phyloP scores from a whole-genome alignment of 371 early-diverging fungal species.

The Mortierella sp. region DNA sequence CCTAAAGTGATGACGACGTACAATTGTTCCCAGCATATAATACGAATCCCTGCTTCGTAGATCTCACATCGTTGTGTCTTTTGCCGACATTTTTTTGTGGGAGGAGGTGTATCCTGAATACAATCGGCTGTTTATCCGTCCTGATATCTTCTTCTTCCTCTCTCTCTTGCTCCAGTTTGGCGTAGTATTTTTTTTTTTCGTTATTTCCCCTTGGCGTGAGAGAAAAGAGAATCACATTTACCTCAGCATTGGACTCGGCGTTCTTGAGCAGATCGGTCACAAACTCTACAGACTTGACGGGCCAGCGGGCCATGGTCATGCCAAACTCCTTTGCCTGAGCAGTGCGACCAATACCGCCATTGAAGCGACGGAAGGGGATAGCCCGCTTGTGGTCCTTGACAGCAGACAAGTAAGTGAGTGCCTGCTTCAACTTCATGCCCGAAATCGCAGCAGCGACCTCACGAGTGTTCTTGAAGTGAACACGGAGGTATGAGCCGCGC shows the following conservation, averaged over 20 bases:
- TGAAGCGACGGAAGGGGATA: conserved; percentile 98
- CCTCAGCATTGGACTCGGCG: conserved; percentile 96
- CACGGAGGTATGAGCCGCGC: conserved; percentile 96
- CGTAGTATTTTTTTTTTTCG: no score
- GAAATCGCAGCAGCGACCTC: conserved; percentile 97
- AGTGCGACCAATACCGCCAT: conserved; percentile 98
- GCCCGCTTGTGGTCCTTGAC: conserved; percentile 97
- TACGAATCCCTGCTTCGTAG: no score
- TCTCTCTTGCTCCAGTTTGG: no score
- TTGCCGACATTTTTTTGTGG: no score
- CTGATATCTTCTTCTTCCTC: no score
- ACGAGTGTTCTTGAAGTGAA: conserved; percentile 99
- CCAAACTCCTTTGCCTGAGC: conserved; percentile 97
- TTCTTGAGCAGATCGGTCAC: conserved; percentile 96
- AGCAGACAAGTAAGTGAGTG: conserved; percentile 94
- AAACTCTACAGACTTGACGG: conserved; percentile 96
- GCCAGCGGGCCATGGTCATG: conserved; percentile 98
- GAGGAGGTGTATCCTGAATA: no score
- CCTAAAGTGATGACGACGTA: no score
- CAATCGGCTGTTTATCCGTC: no score
- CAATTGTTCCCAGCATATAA: no score
- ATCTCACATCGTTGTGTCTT: no score
- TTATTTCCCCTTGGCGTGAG: no score
- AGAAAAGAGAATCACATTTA: conserved; percentile 26
- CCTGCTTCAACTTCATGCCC: conserved; percentile 95